phyloP scores from a whole-genome alignment of 805 yeast species.

The Starmerella sp. region DNA sequence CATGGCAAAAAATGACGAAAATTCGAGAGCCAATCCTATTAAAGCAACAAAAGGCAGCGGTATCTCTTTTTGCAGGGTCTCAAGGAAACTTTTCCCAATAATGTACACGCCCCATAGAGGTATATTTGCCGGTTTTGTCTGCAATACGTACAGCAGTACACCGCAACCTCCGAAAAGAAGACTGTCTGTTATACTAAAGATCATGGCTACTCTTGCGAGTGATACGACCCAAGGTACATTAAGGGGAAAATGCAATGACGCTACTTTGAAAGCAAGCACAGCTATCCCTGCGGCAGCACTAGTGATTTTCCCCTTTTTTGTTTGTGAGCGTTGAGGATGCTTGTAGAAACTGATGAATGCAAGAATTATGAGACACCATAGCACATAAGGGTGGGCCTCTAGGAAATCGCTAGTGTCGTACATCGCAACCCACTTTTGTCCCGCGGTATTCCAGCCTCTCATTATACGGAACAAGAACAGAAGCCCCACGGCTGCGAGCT shows the following conservation, averaged over 20 bases:
- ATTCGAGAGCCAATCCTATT: conserved; percentile 48
- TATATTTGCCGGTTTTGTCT: conserved; percentile 43
- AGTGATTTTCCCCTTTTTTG: background rate
- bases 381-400: conserved; percentile 22
- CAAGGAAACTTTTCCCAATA: background rate
- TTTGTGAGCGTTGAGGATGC: background rate
- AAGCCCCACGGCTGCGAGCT: conserved; percentile 15
- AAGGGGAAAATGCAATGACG: conserved; percentile 35
- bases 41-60: background rate
- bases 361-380: background rate
- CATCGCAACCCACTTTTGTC: conserved; percentile 61
- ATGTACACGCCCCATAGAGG: conserved; percentile 34
- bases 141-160: conserved; percentile 37
- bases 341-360: background rate
- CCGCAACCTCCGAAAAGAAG: background rate
- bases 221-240: conserved; percentile 8
- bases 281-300: conserved; percentile 39
- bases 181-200: conserved; percentile 10
- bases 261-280: conserved; percentile 44
- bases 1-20: conserved; percentile 68
- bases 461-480: conserved; percentile 37
- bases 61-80: background rate
- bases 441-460: conserved; percentile 80
- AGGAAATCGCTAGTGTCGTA: conserved; percentile 41
- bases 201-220: conserved; percentile 11